Evolutionary conservation across 371 early-diverging fungal species (phyloP), one percentile per base, ranked within the genome.

Genomic region (Mortierella sp.): DNA sequence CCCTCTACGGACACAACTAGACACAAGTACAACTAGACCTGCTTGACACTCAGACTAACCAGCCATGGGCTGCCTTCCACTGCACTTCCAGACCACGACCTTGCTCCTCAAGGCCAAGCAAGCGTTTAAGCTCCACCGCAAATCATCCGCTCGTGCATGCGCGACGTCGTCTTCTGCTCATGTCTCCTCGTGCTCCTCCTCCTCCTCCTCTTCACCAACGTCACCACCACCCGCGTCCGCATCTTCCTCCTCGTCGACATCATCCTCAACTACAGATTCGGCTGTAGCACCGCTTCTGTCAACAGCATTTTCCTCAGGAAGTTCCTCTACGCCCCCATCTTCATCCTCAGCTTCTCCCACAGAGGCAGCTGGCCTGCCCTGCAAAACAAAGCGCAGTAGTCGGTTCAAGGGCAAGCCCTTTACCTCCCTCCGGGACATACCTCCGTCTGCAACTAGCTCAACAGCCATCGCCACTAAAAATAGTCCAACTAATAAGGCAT

Each of bases 21-120:
- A n/a, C n/a, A n/a, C n/a, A n/a, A n/a, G n/a, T n/a, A n/a, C n/a
- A n/a, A n/a, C n/a, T n/a, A n/a, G n/a, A n/a, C n/a, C n/a, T n/a
- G n/a, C n/a, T n/a, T n/a, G n/a, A n/a, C n/a, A n/a, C n/a, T n/a
- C n/a, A n/a, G n/a, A 26, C 37, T 34, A 34, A 34, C 37, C 37
- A 61, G 51, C 52, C 32, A 73, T 73, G 73, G 67, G 63, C 7
- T 56, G 58, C 24, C 46, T 66, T 2, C 31, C 64, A 42, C 50
- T 73, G 15, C 66, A 73, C 58, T 63, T 73, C 39, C 67, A 73
- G 67, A 73, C 67, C 14, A 67, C 73, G 43, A 58, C 67, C 37
- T 51, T 73, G 54, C 57, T 73, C 50, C 67, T 73, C 26, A 73
- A 73, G 56, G 73, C 73, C 42, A 73, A 73, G 50, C 52, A 67